Evolutionary conservation across 306 rosid genomes (phyloP).

Genomic region (Gynostemma pentaphyllum): DNA sequence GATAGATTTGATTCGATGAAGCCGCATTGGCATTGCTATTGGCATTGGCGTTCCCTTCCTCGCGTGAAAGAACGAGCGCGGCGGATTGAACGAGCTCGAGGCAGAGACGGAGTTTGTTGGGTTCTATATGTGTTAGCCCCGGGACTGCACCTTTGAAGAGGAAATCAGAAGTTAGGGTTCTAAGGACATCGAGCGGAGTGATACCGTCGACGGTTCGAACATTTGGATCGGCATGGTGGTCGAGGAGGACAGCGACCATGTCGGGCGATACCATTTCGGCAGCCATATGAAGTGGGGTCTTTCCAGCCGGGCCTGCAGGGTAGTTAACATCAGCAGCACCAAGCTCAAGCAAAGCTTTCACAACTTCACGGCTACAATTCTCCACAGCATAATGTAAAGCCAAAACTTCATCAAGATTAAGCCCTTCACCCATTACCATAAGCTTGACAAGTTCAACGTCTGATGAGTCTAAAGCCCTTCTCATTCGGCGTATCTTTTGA

Average conservation of each 20-base stretch:
- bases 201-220: slow-evolving; percentile 77
- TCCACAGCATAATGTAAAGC: slow-evolving; percentile 89
- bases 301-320: slow-evolving; percentile 63
- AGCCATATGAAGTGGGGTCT: slow-evolving; percentile 76
- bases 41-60: slow-evolving; percentile 42
- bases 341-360: slow-evolving; percentile 76
- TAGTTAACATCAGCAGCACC: slow-evolving; percentile 94
- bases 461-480: slow-evolving; percentile 81
- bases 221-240: slow-evolving; percentile 97
- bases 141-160: slow-evolving; percentile 99
- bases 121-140: slow-evolving; percentile 79
- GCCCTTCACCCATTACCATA: slow-evolving; percentile 99
- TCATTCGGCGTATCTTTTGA: slow-evolving; percentile 83
- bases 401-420: slow-evolving; percentile 81
- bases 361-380: slow-evolving; percentile 91
- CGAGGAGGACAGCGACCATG: slow-evolving; percentile 94
- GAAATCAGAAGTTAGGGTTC: slow-evolving; percentile 99
- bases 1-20: slow-evolving; percentile 46
- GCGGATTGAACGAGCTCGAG: slow-evolving; percentile 96
- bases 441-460: slow-evolving; percentile 91
- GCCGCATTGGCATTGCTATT: slow-evolving; percentile 19
- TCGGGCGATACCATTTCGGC: slow-evolving; percentile 96
- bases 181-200: slow-evolving; percentile 66
- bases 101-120: slow-evolving; percentile 82
- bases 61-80: slow-evolving; percentile 82